Base-by-base conservation (phyloP, 2,329 filamentous ascomycete species). In the Calonectria leucothoes region DNA sequence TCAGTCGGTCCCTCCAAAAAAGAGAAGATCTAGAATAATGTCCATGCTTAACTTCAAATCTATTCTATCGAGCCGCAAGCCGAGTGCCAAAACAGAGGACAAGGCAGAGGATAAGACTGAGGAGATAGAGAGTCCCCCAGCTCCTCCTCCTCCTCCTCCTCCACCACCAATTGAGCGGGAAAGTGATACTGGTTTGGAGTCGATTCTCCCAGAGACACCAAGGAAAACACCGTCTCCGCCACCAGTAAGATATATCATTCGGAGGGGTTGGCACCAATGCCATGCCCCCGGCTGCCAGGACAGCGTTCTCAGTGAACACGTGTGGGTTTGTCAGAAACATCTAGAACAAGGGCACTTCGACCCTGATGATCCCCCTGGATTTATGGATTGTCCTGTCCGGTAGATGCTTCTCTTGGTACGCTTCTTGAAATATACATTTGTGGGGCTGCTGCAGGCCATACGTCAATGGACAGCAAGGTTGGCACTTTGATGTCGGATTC, bases 361-460 rank as follows among this genome's bases (percentile, higher is more conserved):
- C 45, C 29, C 27, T 12, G 72, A 75, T 25, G 61, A 72, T 20
- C 66, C 72, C 8, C 69, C 74, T 48, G 74, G 69, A 25, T 75
- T 42, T 39, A 29, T 71, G 39, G 72, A 67, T n/a, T 55, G 27
- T 33, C 61, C 66, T 33, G 52, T 14, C 61, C 31, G 57, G 42
- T 55, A 39, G 45, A 20, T 37, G 27, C 49, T 52, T 8, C 25
- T 45, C 49, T 57, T 25, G 31, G 33, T 37, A 31, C 14, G 25
- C 20, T 10, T 66, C 42, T 27, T 7, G 42, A 35, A 33, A 48
- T 42, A 48, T 31, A 23, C 37, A 25, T 64, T 51, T 65, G 59
- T 64, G 67, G 67, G 55, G 17, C 55, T 61, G 33, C 55, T 39
- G 55, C 55, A 29, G 14, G 33, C 33, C 37, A 25, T 12, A 6